Evolutionary conservation across 2,329 filamentous ascomycete genomes (phyloP), one percentile per base, ranked within the genome.

Genomic region (Clonostachys rhizophaga): DNA sequence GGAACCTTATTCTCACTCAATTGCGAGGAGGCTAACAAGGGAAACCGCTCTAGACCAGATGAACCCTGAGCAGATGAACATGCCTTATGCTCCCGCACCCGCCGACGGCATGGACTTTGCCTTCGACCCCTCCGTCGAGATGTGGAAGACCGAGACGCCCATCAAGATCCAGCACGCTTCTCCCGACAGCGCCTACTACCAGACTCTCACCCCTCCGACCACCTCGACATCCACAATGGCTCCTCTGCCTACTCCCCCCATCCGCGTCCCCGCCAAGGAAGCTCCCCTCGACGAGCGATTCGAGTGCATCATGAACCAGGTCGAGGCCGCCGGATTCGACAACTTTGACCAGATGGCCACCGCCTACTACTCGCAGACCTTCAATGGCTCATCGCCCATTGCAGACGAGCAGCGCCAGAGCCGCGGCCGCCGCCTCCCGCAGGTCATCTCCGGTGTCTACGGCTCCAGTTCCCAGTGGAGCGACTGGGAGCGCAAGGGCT

Each of bases 361-460:
- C 12, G 52, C 58, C 4, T 61, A 61, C 47, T 62, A 61, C 48
- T 49, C 50, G 40, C 50, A 52, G 18, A 49, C 46, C 2, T 55
- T 57, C 33, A 43, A 40, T 14, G 50, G 54, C 12, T 40, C 52
- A 3, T 55, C 54, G 8, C 47, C 55, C 2, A 45, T 59, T 9
- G 53, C 55, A 10, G 48, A 58, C n/a, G 55, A 61, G 40, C 58
- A 61, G 45, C 53, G 54, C 3, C 40, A 55, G 12, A 61, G 55
- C 36, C 55, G 58, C 17, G 57, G 58, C 47, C 50, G 54, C 10
- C 49, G 58, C 1, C 51, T 62, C 9, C 56, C 59, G 8, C 50
- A 52, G 37, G 51, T 60, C 6, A 51, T 61, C 24, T 47, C 47
- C 1, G 49, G 55, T 3, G 51, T 60, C 2, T 55, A 47, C 37